Evolutionary conservation across 2,329 filamentous ascomycete genomes (phyloP), one percentile per base, ranked within the genome.

Genomic region (Fusarium sacchari): DNA sequence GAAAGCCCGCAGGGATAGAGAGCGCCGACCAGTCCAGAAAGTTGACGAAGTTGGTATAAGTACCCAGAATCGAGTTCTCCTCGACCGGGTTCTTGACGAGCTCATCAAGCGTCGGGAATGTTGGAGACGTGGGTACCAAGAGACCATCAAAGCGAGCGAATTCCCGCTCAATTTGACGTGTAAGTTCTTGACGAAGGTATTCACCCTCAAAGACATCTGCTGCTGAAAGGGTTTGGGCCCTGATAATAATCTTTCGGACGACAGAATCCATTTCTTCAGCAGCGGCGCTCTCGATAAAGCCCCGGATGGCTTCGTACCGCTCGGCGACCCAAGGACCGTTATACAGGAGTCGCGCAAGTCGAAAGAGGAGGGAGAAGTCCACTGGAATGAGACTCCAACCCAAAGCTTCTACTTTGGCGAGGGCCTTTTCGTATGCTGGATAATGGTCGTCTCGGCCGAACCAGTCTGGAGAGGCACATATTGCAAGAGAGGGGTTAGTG

Each of bases 11-110:
- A 4, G 88, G 87, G n/a, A 90, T 82, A 3, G 86, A 84, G 15
- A 89, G 73, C 6, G 86, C 88, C 43, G 85, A 86, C 73, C 90
- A 83, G 77, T 91, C 89, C 24, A 91, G 78, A 34, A 91, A 87
- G 73, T 91, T 91, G 22, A 86, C 89, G 75, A 88, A 90, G 75
- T 90, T 89, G 0, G 88, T 90, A 64, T 90, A 91, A 6, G 84
- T 86, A 11, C 88, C 88, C 11, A 90, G 76, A 7, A 83, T 79
- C 8, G 86, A 86, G 72, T 91, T 91, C 75, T 87, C 84, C 22
- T 78, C 79, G 28, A 91, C 82, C 0, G 89, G 89, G 46, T 89
- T 86, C 6, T 79, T 79, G 3, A 83, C 80, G 52, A 91, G 83
- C 65, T 89, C 84, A 24, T 84, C 81, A 7, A 90, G 83, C 0